Evolutionary conservation across 2,329 filamentous ascomycete species (phyloP).

Genomic region (Exophiala alcalophila): DNA sequence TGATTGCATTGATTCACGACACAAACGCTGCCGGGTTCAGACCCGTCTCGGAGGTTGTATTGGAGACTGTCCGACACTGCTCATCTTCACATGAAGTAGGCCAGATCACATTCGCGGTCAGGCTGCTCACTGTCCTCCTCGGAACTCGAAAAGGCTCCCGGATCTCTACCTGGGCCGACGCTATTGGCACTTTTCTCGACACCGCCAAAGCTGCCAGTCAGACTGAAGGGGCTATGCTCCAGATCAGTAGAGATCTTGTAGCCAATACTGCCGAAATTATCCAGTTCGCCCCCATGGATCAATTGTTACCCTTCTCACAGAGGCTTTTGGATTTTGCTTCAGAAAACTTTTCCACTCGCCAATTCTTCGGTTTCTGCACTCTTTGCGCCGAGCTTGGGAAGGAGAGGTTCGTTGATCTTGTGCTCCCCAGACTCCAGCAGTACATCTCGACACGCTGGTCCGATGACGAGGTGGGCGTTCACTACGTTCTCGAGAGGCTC

Average conservation of each 20-base stretch:
- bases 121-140: conserved; percentile 65
- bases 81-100: conserved; percentile 27
- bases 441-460: conserved; percentile 74
- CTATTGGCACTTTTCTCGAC: conserved; percentile 56
- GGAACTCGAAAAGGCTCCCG: conserved; percentile 79
- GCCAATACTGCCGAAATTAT: conserved; percentile 62
- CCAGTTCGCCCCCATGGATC: conserved; percentile 74
- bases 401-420: conserved; percentile 72
- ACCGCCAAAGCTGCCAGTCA: conserved; percentile 45
- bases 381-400: conserved; percentile 71
- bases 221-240: not conserved
- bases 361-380: conserved; percentile 83
- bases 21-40: conserved; percentile 70
- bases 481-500: conserved; percentile 24
- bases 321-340: conserved; percentile 64
- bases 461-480: conserved; percentile 60
- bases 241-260: conserved; percentile 39
- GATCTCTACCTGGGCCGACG: conserved; percentile 66
- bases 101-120: conserved; percentile 50
- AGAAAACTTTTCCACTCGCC: conserved; percentile 62
- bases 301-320: conserved; percentile 67
- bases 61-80: conserved; percentile 46
- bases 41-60: conserved; percentile 62
- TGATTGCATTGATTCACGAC: conserved; percentile 81
- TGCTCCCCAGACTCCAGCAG: conserved; percentile 78